phyloP scores from a whole-genome alignment of 2,329 filamentous ascomycete genomes.

The Trichoderma endophyticum region DNA sequence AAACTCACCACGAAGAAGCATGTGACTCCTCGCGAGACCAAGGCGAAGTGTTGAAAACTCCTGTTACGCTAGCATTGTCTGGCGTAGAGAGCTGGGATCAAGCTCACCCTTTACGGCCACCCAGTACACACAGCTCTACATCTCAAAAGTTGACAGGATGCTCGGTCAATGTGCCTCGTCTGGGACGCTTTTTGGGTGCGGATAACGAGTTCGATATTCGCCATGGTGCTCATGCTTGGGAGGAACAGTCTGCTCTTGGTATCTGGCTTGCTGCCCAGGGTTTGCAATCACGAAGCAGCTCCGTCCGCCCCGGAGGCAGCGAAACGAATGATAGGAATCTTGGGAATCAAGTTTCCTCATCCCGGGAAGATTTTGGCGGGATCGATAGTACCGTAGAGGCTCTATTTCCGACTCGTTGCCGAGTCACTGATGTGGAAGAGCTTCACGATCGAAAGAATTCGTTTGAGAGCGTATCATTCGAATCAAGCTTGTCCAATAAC shows the following conservation, averaged over 20 bases:
- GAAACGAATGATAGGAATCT: neutral
- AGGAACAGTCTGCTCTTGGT: conserved; percentile 35
- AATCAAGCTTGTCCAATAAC: neutral
- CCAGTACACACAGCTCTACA: conserved; percentile 2
- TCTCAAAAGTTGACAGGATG: conserved; percentile 19
- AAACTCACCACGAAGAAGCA: neutral
- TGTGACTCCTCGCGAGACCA: neutral
- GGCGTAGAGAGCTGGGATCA: neutral
- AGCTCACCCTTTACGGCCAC: neutral
- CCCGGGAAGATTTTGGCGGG: conserved; percentile 11
- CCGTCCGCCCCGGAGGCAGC: conserved; percentile 19
- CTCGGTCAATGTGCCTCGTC: conserved; percentile 12
- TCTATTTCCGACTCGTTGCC: conserved; percentile 2
- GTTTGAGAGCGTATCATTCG: conserved; percentile 3
- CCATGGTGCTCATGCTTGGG: conserved; percentile 30
- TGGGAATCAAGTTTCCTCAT: neutral
- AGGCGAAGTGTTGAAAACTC: neutral
- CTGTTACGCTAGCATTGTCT: neutral
- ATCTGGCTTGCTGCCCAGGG: conserved; percentile 39
- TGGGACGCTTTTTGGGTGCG: conserved; percentile 21
- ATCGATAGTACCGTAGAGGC: conserved; percentile 21
- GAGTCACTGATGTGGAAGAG: neutral
- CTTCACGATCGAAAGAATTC: neutral
- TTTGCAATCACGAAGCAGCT: conserved; percentile 29
- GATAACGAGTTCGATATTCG: conserved; percentile 31